These are phyloP conservation scores for Endocarpon pusillum DNA, from an alignment of 495 filamentous ascomycete species.

Conservation along the genomic window DNA sequence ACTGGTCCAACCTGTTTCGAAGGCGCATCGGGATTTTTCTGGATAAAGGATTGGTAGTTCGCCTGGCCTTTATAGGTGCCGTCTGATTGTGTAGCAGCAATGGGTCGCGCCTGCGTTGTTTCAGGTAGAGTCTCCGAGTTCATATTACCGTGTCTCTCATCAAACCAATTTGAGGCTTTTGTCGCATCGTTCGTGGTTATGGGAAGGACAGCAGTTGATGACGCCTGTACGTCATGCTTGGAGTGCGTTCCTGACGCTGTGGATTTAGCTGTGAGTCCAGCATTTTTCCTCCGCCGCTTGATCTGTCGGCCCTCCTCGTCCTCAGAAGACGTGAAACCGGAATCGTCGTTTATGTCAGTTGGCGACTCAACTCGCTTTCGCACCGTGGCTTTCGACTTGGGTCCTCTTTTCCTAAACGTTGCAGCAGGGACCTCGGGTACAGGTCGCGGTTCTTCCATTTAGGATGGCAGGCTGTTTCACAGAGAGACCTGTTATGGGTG, in stretches of 20 bases:
- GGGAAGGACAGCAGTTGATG: conserved; percentile 26
- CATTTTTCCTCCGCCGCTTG: conserved; percentile 61
- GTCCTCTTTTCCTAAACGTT: conserved; percentile 70
- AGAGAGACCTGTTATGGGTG: too few relatives aligned
- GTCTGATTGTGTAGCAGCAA: conserved; percentile 20
- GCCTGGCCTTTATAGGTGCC: conserved; percentile 65
- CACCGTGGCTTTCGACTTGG: conserved; percentile 57
- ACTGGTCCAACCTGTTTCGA: conserved; percentile 60
- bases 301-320: conserved; percentile 55
- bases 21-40: conserved; percentile 68
- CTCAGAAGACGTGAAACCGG: conserved; percentile 56
- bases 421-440: conserved; percentile 11
- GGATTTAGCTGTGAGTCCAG: conserved; percentile 38
- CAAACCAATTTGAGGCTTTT: conserved; percentile 81
- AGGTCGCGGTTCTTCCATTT: conserved; percentile 1
- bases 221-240: conserved; percentile 5
- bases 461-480: too few relatives aligned
- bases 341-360: conserved; percentile 42
- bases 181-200: conserved; percentile 74
- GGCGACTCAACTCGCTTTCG: conserved; percentile 75
- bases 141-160: conserved; percentile 35
- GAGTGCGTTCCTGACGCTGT: conserved; percentile 35
- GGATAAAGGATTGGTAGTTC: conserved; percentile 56
- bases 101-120: conserved; percentile 30
- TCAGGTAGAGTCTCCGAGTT: conserved; percentile 47